Evolutionary conservation across 73 alveolate genomes (phyloP), one percentile per base, ranked within the genome.

Genomic region (Paramecium biaurelia): DNA sequence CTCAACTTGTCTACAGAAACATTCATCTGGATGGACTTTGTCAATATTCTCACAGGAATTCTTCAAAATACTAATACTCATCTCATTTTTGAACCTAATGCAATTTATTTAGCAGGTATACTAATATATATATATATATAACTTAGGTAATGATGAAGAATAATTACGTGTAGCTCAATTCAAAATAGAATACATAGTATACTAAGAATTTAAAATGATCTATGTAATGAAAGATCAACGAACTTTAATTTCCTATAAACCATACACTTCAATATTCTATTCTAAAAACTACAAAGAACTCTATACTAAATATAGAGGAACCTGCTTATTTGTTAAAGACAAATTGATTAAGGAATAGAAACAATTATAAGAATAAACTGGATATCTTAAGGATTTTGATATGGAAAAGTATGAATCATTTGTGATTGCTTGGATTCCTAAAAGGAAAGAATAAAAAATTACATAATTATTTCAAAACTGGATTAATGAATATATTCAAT

Each of bases 1-100:
- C 84, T 63, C 12, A 63, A 63, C 47, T 30, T 63, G 10, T 63
- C 84, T 5, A 63, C 84, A 12, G 84, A 63, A 63, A 63, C 84
- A 63, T 63, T 30, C 84, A 63, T 63, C 8, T 63, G 84, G 84
- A 63, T 63, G 84, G 26, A 63, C 84, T 63, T 63, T 12, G 84
- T 63, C 26, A 63, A 63, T n/a, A 2, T 63, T 9, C 26, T 63
- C 4, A 63, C 41, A 30, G 84, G 84, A 26, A 63, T 63, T 12
- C 84, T 63, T 2, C 15, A 63, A 26, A 63, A 63, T 7, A 63
- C 84, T 1, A 63, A 63, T 3, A 63, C 84, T 30, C 84, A 63
- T 30, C 84, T 63, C 9, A 63, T 63, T 12, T 63, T 63, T 63
- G 84, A 63, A 26, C 26, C 84, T 5, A 26, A 26, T 7, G 47